A percentile compares a stretch with the other conserved stretches of the same genome.
Evolutionary conservation across 495 filamentous ascomycete genomes (phyloP).

Genomic region (Letharia lupina): DNA sequence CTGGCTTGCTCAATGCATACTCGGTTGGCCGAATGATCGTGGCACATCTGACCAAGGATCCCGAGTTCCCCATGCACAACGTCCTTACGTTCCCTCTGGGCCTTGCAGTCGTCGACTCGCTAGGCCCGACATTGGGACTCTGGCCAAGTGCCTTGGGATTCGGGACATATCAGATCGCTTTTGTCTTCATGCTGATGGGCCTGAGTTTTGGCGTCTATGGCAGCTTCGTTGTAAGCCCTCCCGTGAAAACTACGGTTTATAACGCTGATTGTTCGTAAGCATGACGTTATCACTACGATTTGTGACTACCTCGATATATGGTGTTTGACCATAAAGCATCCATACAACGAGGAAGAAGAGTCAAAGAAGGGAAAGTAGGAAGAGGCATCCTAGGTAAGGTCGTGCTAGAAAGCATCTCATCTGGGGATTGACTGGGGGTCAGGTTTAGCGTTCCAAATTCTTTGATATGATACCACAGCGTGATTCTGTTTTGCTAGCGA

Average conservation of each 20-base stretch:
- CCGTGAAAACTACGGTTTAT: background rate
- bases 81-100: slow-evolving; percentile 62
- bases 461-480: slow-evolving; percentile 15
- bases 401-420: background rate
- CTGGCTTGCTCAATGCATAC: slow-evolving; percentile 84
- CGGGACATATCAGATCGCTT: slow-evolving; percentile 72
- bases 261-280: slow-evolving; percentile 28
- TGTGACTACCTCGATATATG: slow-evolving; percentile 97
- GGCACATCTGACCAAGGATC: slow-evolving; percentile 70
- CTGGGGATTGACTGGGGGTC: background rate
- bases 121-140: slow-evolving; percentile 60
- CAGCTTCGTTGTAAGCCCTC: slow-evolving; percentile 69
- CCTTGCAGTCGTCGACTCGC: slow-evolving; percentile 65
- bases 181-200: slow-evolving; percentile 76
- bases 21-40: slow-evolving; percentile 91
- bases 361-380: slow-evolving; percentile 27
- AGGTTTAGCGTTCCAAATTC: background rate
- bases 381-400: background rate
- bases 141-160: slow-evolving; percentile 74
- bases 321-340: slow-evolving; percentile 93
- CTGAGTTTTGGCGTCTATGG: slow-evolving; percentile 79
- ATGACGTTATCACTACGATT: slow-evolving; percentile 91
- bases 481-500: background rate
- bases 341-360: slow-evolving; percentile 28
- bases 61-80: slow-evolving; percentile 81